Percentiles rank a stretch among this genome's conserved stretches.
Evolutionary conservation across 306 rosid genomes (phyloP).

Genomic region (Acacia acuminata): DNA sequence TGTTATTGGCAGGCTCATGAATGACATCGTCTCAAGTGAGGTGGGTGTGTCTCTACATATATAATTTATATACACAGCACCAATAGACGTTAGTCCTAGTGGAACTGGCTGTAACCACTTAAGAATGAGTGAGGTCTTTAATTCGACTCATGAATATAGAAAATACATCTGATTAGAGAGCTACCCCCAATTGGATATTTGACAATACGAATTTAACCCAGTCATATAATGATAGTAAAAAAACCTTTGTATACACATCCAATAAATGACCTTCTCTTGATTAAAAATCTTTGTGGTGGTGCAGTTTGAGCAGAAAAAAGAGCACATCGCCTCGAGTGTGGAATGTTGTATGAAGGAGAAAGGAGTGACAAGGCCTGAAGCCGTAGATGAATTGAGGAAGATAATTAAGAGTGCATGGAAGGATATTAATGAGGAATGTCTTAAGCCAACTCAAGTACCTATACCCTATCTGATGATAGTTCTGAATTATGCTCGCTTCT

Average conservation of each 20-base stretch:
- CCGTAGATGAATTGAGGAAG: not conserved
- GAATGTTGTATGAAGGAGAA: constrained; percentile 31
- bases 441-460: not conserved
- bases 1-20: constrained; percentile 33
- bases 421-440: constrained; percentile 7
- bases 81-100: too few relatives aligned
- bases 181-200: too few relatives aligned
- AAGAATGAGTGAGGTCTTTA: too few relatives aligned
- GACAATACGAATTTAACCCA: too few relatives aligned
- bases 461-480: not conserved
- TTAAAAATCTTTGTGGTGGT: not conserved
- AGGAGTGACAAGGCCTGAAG: constrained; percentile 11
- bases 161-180: too few relatives aligned
- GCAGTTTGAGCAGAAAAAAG: constrained; percentile 20
- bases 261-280: not conserved
- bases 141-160: too few relatives aligned
- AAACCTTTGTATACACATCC: too few relatives aligned
- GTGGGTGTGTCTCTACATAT: not conserved
- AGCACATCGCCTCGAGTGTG: not conserved
- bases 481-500: not conserved
- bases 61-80: too few relatives aligned
- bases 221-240: too few relatives aligned
- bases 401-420: not conserved
- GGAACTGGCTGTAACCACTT: too few relatives aligned
- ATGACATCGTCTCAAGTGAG: constrained; percentile 38